A percentile compares a stretch with the other conserved stretches of the same genome.
These are phyloP conservation scores for Ettlia oleoabundans DNA, from an alignment of 139 green algal genomes.

Conservation along the genomic window DNA sequence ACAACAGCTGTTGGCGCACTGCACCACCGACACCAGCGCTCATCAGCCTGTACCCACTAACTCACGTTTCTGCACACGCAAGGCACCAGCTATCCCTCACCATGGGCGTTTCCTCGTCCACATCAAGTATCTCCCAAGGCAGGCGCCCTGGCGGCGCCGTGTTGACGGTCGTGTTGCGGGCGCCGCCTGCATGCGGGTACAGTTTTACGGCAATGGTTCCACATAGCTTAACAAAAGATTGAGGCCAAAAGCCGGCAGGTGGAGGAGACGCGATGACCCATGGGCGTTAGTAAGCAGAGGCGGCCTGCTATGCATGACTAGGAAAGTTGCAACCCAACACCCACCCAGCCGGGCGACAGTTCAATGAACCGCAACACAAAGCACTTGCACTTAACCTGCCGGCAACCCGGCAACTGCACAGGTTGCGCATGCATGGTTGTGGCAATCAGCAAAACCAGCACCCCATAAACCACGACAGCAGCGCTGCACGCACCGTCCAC, in stretches of 20 bases:
- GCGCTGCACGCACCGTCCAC: constrained; percentile 5
- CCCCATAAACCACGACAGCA: not conserved
- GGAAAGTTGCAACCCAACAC: too few relatives aligned
- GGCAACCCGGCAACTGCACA: not conserved
- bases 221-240: too few relatives aligned
- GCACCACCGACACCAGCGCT: not conserved
- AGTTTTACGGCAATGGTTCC: too few relatives aligned
- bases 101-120: constrained; percentile 29
- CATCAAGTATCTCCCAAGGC: constrained; percentile 44
- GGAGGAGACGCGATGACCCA: too few relatives aligned
- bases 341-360: not conserved
- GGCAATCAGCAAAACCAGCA: not conserved
- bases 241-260: too few relatives aligned
- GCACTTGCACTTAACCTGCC: not conserved
- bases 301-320: too few relatives aligned
- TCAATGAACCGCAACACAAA: not conserved
- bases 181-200: not conserved
- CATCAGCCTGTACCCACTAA: too few relatives aligned
- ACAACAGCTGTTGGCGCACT: not conserved
- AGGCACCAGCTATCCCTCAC: not conserved
- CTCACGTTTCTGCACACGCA: not conserved
- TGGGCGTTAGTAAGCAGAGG: too few relatives aligned
- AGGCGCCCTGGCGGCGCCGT: constrained; percentile 40
- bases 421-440: too few relatives aligned
- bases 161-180: constrained; percentile 29